Percentiles rank a stretch among this genome's conserved stretches.
These are phyloP conservation scores for Bolboschoenus planiculmis DNA, from an alignment of 176 grass and related monocot species.

Conservation along the genomic window DNA sequence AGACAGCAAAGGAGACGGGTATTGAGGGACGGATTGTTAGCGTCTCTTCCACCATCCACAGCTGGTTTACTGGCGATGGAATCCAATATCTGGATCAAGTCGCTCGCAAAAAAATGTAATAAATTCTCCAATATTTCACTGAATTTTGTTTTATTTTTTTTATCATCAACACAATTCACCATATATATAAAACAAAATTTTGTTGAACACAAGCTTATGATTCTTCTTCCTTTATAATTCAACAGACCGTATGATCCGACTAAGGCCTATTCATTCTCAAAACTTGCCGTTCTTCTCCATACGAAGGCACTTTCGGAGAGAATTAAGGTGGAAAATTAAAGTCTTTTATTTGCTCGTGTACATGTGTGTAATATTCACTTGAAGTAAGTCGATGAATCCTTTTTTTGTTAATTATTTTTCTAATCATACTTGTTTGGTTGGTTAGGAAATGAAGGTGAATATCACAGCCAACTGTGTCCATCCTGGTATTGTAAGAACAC, in stretches of 20 bases:
- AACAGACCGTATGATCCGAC: constrained; percentile 70
- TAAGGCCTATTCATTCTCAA: constrained; percentile 76
- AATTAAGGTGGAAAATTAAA: constrained; percentile 29
- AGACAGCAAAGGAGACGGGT: constrained; percentile 55
- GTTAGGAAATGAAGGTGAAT: constrained; percentile 53
- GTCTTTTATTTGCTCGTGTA: neutral
- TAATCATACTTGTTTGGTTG: neutral
- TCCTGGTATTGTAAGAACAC: constrained; percentile 73
- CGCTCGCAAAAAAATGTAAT: constrained; percentile 55
- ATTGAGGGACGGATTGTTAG: constrained; percentile 74
- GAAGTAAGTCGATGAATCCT: neutral
- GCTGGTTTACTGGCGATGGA: constrained; percentile 67
- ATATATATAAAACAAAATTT: no score
- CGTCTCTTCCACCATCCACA: constrained; percentile 71
- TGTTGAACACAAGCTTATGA: neutral
- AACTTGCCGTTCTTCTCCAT: constrained; percentile 87
- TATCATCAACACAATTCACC: no score
- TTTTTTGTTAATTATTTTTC: neutral
- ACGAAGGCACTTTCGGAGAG: constrained; percentile 42
- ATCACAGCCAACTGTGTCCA: constrained; percentile 84
- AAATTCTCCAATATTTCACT: neutral
- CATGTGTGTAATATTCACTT: neutral
- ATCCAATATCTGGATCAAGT: constrained; percentile 67
- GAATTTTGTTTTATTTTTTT: neutral
- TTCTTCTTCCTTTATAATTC: neutral